Evolutionary conservation across 768 basidiomycete genomes (phyloP), one percentile per base, ranked within the genome.

Genomic region (Pulveroboletus sp.): DNA sequence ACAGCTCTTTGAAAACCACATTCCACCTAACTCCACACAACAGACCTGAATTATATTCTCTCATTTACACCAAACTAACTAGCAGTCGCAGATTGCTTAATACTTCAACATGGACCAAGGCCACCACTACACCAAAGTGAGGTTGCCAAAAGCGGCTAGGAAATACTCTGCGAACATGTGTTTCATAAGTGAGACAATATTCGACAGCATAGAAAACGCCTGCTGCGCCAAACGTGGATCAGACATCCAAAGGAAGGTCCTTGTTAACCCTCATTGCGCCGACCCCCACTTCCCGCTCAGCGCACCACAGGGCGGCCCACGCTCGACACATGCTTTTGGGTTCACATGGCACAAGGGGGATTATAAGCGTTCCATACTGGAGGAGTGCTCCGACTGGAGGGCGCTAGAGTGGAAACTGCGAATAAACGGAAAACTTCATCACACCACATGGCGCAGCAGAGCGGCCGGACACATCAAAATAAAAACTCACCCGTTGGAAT

Each of bases 211-310:
- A n/a, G 21, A 21, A 21, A 43, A 46, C 45, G 55, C 53, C 42
- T 35, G 63, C 58, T 64, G 59, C 57, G 66, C 59, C 66, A 40
- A 45, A 13, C 32, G 69, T 61, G 64, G 70, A 69, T 87, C 86
- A 87, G 86, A 87, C 86, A 89, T 88, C 85, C 86, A 84, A 86
- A 84, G 85, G 85, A 89, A 86, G 86, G 81, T 82, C 75, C 69
- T 79, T 74, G 26, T 60, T 59, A 69, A 66, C 85, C 75, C 82
- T 75, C 86, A 89, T 79, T 65, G 72, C 72, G 75, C 74, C 84
- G 66, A 85, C 85, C 84, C 77, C 80, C 79, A 73, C 80, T 75
- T 84, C 65, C 73, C 77, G 74, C 74, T 73, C 82, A 88, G 84
- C 86, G 83, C 81, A 82, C 82, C 58, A 21, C 44, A 65, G 60